Base-by-base conservation (phyloP, 495 filamentous ascomycete species). In the Aspergillus affinis region DNA sequence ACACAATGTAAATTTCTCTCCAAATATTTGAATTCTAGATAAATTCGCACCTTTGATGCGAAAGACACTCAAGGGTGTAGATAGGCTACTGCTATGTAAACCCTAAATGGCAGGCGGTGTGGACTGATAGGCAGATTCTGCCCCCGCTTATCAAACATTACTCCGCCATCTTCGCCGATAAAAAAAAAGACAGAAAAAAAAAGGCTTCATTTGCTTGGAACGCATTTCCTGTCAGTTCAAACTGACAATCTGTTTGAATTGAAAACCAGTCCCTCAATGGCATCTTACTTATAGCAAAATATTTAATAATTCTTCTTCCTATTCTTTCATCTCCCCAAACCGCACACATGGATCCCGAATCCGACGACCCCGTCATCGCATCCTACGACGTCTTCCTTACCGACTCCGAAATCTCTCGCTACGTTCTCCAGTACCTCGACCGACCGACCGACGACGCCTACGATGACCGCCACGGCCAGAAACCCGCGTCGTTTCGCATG, bases 341-440 rank as follows among this genome's bases (percentile, higher is more conserved):
- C 36, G 18, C 26, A 36, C 47, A 12, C 41, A 76, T 75, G 72
- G 57, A 47, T 17, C 60, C 58, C 36, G n/a, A n/a, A n/a, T 60
- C 63, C 36, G 68, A 77, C 50, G 80, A 84, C 58, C 83, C 84
- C 2, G 79, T 89, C 60, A 75, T 82, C 29, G 74, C 81, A 21
- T 81, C 82, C 47, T 88, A 87, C 72, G 81, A 86, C 61, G 73
- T 89, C 68, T 84, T 77, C 75, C 80, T 89, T 54, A 88, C 78
- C 51, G 75, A 79, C 64, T 79, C 78, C 51, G 70, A 78, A 56
- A 71, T 78, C 65, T 71, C 69, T 47, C 75, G 76, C 21, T 85
- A 86, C 66, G 79, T 93, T 59, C 81, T 93, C 44, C 90, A 92
- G 74, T 92, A 89, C 71, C 84, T 88, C 7, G 78, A 79, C 62